Percentiles rank a stretch among this genome's conserved stretches.
Conservation (phyloP, 2,329 filamentous ascomycete genomes). For the Trichoderma harzianum region DNA sequence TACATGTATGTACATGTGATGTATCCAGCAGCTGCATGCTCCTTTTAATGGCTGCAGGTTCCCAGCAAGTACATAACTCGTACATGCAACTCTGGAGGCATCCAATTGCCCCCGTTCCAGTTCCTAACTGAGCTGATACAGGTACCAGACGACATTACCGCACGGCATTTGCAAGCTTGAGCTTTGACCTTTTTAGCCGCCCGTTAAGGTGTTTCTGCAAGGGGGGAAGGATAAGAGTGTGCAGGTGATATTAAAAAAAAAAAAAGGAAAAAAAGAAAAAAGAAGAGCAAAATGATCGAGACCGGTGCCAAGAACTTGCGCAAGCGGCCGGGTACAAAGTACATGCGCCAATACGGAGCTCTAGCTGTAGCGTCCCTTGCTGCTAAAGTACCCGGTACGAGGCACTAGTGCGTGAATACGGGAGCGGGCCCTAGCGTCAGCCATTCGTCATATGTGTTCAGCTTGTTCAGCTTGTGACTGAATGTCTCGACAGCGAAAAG, state of each 20-base stretch:
- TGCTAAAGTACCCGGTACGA: neutral
- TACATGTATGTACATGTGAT: neutral
- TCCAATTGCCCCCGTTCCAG: neutral
- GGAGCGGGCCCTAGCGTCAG: conserved; percentile 6
- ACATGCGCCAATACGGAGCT: neutral
- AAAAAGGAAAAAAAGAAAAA: neutral
- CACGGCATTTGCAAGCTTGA: neutral
- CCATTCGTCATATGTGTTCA: neutral
- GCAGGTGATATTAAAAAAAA: neutral
- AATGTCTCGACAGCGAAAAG: neutral
- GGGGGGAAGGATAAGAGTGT: neutral
- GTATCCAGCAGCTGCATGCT: conserved; percentile 11
- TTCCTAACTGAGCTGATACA: neutral
- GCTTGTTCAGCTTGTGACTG: neutral
- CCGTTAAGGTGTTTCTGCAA: neutral
- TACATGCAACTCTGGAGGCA: neutral
- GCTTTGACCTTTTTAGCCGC: neutral
- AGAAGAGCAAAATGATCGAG: neutral
- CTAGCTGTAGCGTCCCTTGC: neutral
- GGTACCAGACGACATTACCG: neutral
- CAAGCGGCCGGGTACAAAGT: neutral
- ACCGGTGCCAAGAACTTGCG: neutral
- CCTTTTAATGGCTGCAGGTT: conserved; percentile 1
- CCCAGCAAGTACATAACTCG: neutral
- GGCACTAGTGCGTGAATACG: neutral